These are phyloP conservation scores for Diplodia seriata DNA, from an alignment of 2,329 filamentous ascomycete genomes.

Conservation along the genomic window DNA sequence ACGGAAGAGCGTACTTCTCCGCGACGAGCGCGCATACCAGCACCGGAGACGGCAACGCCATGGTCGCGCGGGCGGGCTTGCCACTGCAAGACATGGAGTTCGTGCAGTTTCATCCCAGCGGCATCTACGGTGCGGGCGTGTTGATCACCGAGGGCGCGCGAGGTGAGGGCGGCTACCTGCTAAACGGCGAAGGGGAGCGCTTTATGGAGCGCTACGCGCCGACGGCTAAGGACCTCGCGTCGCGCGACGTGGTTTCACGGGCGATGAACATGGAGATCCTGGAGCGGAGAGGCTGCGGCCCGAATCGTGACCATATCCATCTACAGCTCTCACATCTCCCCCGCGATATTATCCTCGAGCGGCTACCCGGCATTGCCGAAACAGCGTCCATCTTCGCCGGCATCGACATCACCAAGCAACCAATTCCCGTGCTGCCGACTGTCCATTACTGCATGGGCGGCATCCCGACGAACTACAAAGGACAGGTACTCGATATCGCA, in stretches of 20 bases:
- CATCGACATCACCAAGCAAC: conserved; percentile 57
- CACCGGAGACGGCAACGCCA: conserved; percentile 59
- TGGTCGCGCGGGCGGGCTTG: conserved; percentile 57
- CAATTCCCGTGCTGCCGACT: conserved; percentile 59
- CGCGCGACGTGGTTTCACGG: conserved; percentile 56
- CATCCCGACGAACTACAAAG: conserved; percentile 58
- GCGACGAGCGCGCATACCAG: conserved; percentile 59
- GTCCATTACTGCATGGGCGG: conserved; percentile 62
- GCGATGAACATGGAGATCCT: conserved; percentile 59
- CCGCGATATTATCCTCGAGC: conserved; percentile 55
- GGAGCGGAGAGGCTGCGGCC: conserved; percentile 55
- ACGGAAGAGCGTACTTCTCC: conserved; percentile 59
- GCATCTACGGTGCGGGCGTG: conserved; percentile 59
- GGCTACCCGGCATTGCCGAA: conserved; percentile 59
- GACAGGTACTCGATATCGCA: conserved; percentile 54
- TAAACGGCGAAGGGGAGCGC: conserved; percentile 57
- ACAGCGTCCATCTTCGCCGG: conserved; percentile 59
- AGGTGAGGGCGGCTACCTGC: conserved; percentile 58
- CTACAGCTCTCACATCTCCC: conserved; percentile 58
- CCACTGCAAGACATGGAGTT: conserved; percentile 61
- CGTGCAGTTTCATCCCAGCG: conserved; percentile 59
- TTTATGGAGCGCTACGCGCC: conserved; percentile 62
- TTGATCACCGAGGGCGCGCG: conserved; percentile 59
- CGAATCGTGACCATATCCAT: conserved; percentile 57
- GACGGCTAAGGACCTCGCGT: conserved; percentile 58